phyloP scores from a whole-genome alignment of 768 basidiomycete species.

The Calvatia gigantea region DNA sequence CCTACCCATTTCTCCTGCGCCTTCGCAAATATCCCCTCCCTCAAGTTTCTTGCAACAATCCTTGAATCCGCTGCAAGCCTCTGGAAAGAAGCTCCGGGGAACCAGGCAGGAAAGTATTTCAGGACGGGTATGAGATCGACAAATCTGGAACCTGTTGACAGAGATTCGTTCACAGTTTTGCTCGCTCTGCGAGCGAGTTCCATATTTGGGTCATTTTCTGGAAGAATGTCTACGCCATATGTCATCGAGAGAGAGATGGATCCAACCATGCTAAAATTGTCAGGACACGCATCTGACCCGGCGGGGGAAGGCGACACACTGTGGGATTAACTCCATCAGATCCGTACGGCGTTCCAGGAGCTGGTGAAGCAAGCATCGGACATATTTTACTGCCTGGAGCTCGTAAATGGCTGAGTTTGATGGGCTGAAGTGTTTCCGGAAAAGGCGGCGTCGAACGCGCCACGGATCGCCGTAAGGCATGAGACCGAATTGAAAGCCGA shows the following conservation, averaged over 20 bases:
- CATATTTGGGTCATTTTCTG: constrained; percentile 27
- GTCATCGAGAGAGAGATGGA: constrained; percentile 25
- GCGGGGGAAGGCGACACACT: background rate
- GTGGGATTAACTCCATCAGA: background rate
- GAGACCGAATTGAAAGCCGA: constrained; percentile 16
- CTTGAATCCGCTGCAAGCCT: constrained; percentile 31
- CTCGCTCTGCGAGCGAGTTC: constrained; percentile 17
- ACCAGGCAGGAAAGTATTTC: constrained; percentile 41
- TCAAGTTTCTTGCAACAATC: constrained; percentile 31
- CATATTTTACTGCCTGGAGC: constrained; percentile 13
- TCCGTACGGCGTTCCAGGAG: background rate
- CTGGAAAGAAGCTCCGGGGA: constrained; percentile 47
- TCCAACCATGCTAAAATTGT: constrained; percentile 17
- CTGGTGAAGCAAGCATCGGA: constrained; percentile 13
- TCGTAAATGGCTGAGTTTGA: constrained; percentile 11
- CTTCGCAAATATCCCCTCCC: constrained; percentile 31
- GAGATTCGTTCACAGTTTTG: constrained; percentile 19
- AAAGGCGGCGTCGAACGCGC: constrained; percentile 17
- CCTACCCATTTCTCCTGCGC: constrained; percentile 11
- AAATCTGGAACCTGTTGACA: constrained; percentile 24
- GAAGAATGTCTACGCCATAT: constrained; percentile 25
- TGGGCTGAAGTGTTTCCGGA: constrained; percentile 18
- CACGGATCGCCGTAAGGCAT: constrained; percentile 19
- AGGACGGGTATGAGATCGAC: constrained; percentile 30
- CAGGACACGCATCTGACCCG: background rate